Percentiles rank a stretch among this genome's conserved stretches.
phyloP scores from a whole-genome alignment of 148 eudicot genomes.

The Simmondsia chinensis region DNA sequence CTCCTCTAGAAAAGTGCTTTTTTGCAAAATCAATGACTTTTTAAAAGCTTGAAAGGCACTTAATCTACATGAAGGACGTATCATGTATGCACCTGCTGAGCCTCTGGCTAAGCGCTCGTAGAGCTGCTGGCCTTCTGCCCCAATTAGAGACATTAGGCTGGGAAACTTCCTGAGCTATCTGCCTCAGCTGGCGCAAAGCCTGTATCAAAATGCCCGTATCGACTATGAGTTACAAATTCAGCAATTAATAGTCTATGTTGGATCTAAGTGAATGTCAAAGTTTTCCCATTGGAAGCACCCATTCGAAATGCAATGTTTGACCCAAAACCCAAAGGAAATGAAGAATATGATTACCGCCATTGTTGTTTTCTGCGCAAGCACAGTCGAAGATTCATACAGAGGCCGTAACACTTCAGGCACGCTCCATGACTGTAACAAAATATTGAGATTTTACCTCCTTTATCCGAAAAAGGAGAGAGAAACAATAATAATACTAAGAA shows the following conservation, averaged over 20 bases:
- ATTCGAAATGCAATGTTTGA: too few relatives aligned
- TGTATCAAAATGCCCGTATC: too few relatives aligned
- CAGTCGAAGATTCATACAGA: slow-evolving; percentile 71
- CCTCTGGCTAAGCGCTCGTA: slow-evolving; percentile 50
- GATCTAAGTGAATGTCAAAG: too few relatives aligned
- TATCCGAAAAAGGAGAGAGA: not conserved
- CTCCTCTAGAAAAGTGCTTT: too few relatives aligned
- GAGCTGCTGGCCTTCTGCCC: slow-evolving; percentile 43
- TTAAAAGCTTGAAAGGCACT: too few relatives aligned
- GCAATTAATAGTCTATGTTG: too few relatives aligned
- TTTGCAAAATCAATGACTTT: too few relatives aligned
- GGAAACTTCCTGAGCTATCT: slow-evolving; percentile 45
- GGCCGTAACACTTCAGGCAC: slow-evolving; percentile 86
- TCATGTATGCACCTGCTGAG: slow-evolving; percentile 47
- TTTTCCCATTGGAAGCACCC: too few relatives aligned
- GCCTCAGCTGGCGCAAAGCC: slow-evolving; percentile 51
- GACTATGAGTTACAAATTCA: too few relatives aligned
- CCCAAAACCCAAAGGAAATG: too few relatives aligned
- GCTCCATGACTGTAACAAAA: slow-evolving; percentile 53
- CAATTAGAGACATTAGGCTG: slow-evolving; percentile 33
- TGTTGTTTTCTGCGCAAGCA: slow-evolving; percentile 70
- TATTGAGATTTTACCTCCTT: not conserved
- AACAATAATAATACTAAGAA: not conserved
- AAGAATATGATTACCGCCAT: slow-evolving; percentile 56
- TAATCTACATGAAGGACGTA: too few relatives aligned